These are phyloP conservation scores for Leptodermis oblonga DNA, from an alignment of 257 asterid genomes.

Conservation along the genomic window DNA sequence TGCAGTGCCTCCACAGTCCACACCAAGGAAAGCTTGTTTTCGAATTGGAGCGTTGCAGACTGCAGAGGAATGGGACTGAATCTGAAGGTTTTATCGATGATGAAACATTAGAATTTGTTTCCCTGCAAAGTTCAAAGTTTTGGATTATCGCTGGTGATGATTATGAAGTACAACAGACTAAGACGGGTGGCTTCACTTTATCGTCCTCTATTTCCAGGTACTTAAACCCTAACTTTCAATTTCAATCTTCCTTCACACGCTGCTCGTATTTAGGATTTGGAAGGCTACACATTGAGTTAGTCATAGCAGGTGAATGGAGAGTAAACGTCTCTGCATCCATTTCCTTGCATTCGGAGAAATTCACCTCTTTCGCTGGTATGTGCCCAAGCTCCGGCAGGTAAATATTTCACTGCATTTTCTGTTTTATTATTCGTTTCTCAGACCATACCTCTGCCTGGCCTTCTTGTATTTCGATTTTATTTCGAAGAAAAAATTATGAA, in stretches of 20 bases:
- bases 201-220: constrained; percentile 34
- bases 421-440: background rate
- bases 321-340: background rate
- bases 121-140: background rate
- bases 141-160: background rate
- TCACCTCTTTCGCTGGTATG: background rate
- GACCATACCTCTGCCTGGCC: background rate
- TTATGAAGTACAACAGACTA: constrained; percentile 35
- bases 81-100: too few relatives aligned
- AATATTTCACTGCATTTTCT: background rate
- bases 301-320: constrained; percentile 17
- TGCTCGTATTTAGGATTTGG: background rate
- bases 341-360: background rate
- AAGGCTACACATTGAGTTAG: background rate
- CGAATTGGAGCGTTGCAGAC: too few relatives aligned
- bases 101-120: background rate
- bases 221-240: constrained; percentile 13
- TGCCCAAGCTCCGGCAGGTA: constrained; percentile 9
- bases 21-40: too few relatives aligned
- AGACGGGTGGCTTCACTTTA: constrained; percentile 32
- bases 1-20: too few relatives aligned
- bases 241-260: background rate
- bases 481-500: background rate
- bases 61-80: too few relatives aligned
- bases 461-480: background rate